Base-by-base conservation (phyloP, 495 filamentous ascomycete species). In the Talaromyces adpressus region DNA sequence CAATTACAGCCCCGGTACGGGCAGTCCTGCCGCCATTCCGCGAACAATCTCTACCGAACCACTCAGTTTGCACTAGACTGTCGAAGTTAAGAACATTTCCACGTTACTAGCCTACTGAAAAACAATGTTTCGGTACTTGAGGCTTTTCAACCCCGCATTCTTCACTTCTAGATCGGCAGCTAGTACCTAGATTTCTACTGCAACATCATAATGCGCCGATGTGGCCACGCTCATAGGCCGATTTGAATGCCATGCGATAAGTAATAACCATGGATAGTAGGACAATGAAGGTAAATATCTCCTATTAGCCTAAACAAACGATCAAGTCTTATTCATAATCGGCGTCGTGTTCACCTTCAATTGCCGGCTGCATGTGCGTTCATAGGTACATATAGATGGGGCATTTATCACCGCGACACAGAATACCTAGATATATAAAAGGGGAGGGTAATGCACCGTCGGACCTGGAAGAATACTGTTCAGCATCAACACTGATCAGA, bases 1-100 rank as follows among this genome's bases (percentile, higher is more conserved):
- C 20, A 27, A 3, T 56, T 29, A 29, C 22, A 14, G 20, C 52
- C 29, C 23, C 18, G 18, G 7, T 27, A 27, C 30, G 22, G 20
- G 20, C 23, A 18, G 18, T 53, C 23, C 20, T 56, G 52, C 57
- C 57, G 57, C 57, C n/a, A 59, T 59, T 59, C 57, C 57, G 57
- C 57, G 57, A 59, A 20, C 57, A 9, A 59, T 16, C 4, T 29
- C 52, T 41, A 18, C 57, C 29, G 16, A 18, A 11, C 0, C 57
- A 23, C 12, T 11, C 2, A 22, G 32, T 5, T 18, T 34, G 22
- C 34, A 27, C 57, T 59, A 59, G 57, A 2, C 20, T 23, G 16
- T 23, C n/a, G 8, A 25, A 22, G n/a, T 41, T 12, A 8, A 16
- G 39, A 9, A 5, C 32, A 27, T 41, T 14, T 12, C 14, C 12